phyloP scores from a whole-genome alignment of 192 early-diverging fungal genomes.

The Coemansia sp. region DNA sequence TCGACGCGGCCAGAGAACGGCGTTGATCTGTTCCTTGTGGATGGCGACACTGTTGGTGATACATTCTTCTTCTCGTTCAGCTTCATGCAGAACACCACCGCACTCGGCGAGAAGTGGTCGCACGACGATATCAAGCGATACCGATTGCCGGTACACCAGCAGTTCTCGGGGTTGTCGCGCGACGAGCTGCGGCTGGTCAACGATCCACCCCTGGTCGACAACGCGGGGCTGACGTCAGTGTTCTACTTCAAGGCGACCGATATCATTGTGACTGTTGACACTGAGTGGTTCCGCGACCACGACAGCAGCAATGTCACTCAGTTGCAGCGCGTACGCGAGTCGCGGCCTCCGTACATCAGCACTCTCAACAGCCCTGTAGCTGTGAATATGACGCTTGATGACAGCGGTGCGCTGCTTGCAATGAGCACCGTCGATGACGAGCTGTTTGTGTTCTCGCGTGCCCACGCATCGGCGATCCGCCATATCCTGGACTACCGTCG shows the following conservation, averaged over 20 bases:
- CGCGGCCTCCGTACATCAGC: conserved; percentile 54
- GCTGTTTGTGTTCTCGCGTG: conserved; percentile 50
- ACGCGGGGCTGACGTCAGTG: conserved; percentile 45
- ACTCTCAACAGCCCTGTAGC: conserved; percentile 54
- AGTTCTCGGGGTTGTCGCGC: conserved; percentile 52
- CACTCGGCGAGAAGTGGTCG: conserved; percentile 23
- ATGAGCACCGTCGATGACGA: conserved; percentile 54
- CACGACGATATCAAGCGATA: conserved; percentile 46
- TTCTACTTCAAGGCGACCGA: conserved; percentile 55
- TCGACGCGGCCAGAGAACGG: conserved; percentile 37
- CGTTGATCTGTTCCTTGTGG: conserved; percentile 48
- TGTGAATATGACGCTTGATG: conserved; percentile 53
- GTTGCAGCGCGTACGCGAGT: conserved; percentile 53
- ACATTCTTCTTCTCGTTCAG: conserved; percentile 53
- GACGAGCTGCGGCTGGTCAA: conserved; percentile 54
- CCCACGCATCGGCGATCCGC: conserved; percentile 24
- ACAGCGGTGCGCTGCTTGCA: conserved; percentile 49
- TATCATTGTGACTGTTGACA: conserved; percentile 45
- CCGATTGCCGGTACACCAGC: conserved; percentile 50
- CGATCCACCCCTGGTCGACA: conserved; percentile 46
- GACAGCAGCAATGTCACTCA: conserved; percentile 45
- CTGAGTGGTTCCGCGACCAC: conserved; percentile 53
- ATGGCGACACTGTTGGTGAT: conserved; percentile 38
- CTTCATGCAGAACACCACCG: conserved; percentile 46
- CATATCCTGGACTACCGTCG: conserved; percentile 52